Evolutionary conservation across 257 asterid genomes (phyloP).

Genomic region (Solanum chmielewskii): DNA sequence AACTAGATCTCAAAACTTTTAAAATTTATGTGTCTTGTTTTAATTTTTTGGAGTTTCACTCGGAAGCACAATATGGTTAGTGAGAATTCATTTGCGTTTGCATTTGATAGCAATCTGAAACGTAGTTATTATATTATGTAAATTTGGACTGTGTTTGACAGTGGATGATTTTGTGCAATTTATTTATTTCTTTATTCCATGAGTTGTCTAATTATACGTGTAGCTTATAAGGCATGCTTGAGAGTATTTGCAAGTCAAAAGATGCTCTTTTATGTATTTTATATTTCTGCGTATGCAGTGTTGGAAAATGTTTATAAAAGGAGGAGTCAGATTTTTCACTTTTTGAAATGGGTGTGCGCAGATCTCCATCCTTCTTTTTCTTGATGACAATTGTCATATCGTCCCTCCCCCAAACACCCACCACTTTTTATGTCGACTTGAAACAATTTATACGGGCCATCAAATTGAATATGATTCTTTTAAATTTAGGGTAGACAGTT

Average conservation of each 20-base stretch:
- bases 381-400: neutral
- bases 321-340: neutral
- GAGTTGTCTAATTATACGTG: neutral
- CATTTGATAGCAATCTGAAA: neutral
- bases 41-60: neutral
- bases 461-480: neutral
- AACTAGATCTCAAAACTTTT: neutral
- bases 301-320: neutral
- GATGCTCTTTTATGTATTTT: neutral
- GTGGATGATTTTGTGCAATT: neutral
- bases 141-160: neutral
- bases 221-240: neutral
- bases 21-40: neutral
- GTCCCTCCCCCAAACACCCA: neutral
- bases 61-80: neutral
- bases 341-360: neutral
- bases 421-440: neutral
- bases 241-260: slow-evolving; percentile 14
- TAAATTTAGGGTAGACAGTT: neutral
- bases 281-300: neutral
- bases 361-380: neutral
- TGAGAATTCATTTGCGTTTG: neutral
- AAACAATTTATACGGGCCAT: neutral
- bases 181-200: neutral
- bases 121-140: neutral